Evolutionary conservation across 2,329 filamentous ascomycete genomes (phyloP).

Genomic region (Cladobotryum mycophilum): DNA sequence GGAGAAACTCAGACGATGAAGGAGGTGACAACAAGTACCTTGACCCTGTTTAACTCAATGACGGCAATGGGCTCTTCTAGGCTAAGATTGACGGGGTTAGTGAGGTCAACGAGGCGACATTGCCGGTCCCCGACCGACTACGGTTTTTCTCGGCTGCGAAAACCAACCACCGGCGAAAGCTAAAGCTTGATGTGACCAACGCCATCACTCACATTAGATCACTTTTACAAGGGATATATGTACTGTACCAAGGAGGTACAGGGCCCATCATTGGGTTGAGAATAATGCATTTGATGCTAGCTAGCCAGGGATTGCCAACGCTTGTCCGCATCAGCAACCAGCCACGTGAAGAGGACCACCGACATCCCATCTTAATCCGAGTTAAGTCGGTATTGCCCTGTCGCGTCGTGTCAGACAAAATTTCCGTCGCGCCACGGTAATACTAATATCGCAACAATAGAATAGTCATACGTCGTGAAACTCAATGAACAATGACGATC

Average conservation of each 20-base stretch:
- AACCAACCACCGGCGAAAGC: no score
- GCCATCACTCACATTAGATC: no score
- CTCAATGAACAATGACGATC: not conserved
- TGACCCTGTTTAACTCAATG: no score
- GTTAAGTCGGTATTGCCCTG: not conserved
- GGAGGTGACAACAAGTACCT: no score
- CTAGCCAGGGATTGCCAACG: not conserved
- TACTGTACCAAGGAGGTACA: not conserved
- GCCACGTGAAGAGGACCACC: conserved; percentile 9
- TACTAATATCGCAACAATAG: not conserved
- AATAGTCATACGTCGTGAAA: conserved; percentile 5
- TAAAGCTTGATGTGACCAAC: not conserved
- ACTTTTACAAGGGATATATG: no score
- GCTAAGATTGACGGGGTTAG: no score
- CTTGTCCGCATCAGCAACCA: conserved; percentile 7
- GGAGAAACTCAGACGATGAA: no score
- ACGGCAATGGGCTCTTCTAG: no score
- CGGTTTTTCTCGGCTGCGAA: no score
- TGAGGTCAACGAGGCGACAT: no score
- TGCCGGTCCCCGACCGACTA: no score
- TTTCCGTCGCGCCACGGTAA: not conserved
- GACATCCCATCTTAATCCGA: not conserved
- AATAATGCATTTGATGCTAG: no score
- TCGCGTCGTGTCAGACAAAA: conserved; percentile 2
- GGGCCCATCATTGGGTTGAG: not conserved